Conservation (phyloP, 2,329 filamentous ascomycete species). For the Leptographium flavum region DNA sequence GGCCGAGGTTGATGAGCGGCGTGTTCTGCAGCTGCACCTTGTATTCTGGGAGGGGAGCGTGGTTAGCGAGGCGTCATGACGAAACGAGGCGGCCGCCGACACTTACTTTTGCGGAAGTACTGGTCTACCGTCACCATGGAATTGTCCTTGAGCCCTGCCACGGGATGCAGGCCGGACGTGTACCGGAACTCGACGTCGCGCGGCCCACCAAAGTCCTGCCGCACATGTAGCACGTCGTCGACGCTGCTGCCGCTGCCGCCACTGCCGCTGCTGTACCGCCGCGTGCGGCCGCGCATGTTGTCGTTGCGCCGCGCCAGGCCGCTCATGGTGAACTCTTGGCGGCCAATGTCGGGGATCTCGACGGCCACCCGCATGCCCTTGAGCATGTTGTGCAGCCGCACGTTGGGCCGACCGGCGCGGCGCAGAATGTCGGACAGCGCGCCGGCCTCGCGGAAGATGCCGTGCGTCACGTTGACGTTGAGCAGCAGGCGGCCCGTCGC, state of each 20-base stretch:
- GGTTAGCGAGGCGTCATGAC: too few relatives aligned
- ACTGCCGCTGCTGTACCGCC: background rate
- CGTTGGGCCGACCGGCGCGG: slow-evolving; percentile 1
- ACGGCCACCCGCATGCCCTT: slow-evolving; percentile 16
- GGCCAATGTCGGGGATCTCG: slow-evolving; percentile 17
- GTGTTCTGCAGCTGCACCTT: slow-evolving; percentile 11
- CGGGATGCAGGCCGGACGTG: background rate
- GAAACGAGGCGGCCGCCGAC: background rate
- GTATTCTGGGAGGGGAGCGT: background rate
- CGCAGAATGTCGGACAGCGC: slow-evolving; percentile 19
- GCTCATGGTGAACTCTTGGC: slow-evolving; percentile 17
- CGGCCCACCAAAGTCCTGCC: background rate
- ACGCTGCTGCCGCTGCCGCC: background rate
- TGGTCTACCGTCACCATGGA: slow-evolving; percentile 1
- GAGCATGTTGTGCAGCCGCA: slow-evolving; percentile 4
- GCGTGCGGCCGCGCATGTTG: slow-evolving; percentile 1
- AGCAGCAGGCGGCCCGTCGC: slow-evolving; percentile 38
- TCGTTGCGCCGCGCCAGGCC: slow-evolving; percentile 3
- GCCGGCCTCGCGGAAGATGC: slow-evolving; percentile 31
- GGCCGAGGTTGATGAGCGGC: slow-evolving; percentile 56
- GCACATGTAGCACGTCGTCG: background rate
- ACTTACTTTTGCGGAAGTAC: slow-evolving; percentile 9
- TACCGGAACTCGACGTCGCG: background rate
- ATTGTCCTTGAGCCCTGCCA: background rate
- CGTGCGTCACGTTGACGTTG: slow-evolving; percentile 40